These are phyloP conservation scores for Serendipita sp. DNA, from an alignment of 768 basidiomycete species.

Conservation along the genomic window DNA sequence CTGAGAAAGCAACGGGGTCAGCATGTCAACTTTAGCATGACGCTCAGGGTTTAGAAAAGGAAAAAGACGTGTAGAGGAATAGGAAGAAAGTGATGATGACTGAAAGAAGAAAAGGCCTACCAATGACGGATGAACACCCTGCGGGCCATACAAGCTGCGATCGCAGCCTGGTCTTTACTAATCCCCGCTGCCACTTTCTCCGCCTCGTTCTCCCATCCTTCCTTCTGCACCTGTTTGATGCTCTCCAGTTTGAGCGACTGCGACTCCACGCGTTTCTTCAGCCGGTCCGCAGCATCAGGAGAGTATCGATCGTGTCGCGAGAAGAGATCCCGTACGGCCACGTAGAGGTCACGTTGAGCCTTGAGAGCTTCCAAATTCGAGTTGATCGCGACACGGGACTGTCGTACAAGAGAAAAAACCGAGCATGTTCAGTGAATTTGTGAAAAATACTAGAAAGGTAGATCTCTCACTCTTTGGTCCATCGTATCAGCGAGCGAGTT, in stretches of 20 bases:
- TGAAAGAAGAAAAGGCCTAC: constrained; percentile 27
- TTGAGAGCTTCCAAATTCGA: constrained; percentile 18
- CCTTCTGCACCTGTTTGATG: constrained; percentile 52
- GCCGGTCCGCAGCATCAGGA: constrained; percentile 70
- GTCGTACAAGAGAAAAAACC: constrained; percentile 33
- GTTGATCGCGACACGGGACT: neutral
- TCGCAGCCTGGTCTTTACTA: constrained; percentile 75
- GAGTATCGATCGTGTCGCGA: constrained; percentile 79
- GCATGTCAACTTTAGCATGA: neutral
- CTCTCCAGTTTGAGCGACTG: constrained; percentile 64
- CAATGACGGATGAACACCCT: constrained; percentile 79
- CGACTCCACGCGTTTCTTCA: constrained; percentile 72
- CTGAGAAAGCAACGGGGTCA: no score
- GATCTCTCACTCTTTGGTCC: constrained; percentile 46
- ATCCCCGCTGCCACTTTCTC: constrained; percentile 56
- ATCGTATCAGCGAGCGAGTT: constrained; percentile 59
- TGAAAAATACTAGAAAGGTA: constrained; percentile 28
- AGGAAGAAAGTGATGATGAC: neutral
- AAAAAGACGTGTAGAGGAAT: neutral
- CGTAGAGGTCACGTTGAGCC: constrained; percentile 71
- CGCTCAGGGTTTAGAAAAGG: constrained; percentile 8
- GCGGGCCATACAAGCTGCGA: constrained; percentile 56
- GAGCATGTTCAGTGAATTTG: constrained; percentile 57
- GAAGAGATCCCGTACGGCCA: constrained; percentile 76
- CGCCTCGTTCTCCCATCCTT: constrained; percentile 74